phyloP scores from a whole-genome alignment of 257 asterid species.

The Rhazya stricta region DNA sequence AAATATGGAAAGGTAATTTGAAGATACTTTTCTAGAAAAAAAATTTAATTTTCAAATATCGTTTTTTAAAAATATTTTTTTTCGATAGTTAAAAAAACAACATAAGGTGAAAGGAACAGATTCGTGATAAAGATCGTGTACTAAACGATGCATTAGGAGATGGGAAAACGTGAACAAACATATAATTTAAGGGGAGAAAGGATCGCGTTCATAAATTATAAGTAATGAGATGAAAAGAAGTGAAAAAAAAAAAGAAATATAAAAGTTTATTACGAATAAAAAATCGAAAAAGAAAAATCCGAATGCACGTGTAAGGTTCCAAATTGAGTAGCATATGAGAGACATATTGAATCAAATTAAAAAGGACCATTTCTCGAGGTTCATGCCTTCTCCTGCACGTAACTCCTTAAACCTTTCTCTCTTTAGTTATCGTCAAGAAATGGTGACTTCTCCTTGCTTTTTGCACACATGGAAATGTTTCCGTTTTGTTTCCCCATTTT shows the following conservation, averaged over 20 bases:
- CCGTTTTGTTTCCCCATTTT: background rate
- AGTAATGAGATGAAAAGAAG: background rate
- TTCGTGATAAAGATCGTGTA: no score
- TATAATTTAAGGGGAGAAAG: no score
- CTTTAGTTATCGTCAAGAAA: conserved; percentile 8
- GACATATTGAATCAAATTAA: background rate
- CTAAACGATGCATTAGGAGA: no score
- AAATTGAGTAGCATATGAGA: background rate
- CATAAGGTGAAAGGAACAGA: no score
- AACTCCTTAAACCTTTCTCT: conserved; percentile 1
- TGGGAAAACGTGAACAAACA: no score
- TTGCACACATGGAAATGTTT: background rate
- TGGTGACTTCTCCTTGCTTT: background rate
- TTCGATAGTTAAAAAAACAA: no score
- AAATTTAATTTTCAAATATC: no score
- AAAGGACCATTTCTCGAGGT: conserved; percentile 8
- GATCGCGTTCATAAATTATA: no score
- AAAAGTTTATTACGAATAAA: background rate
- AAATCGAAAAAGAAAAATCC: no score
- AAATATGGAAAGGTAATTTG: no score
- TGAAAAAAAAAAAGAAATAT: background rate
- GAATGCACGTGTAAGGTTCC: conserved; percentile 16
- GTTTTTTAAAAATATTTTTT: no score
- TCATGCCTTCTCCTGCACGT: conserved; percentile 20
- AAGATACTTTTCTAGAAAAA: no score